A percentile compares a stretch with the other conserved stretches of the same genome.
phyloP scores from a whole-genome alignment of 495 filamentous ascomycete genomes.

The Penicillium malachiteum region DNA sequence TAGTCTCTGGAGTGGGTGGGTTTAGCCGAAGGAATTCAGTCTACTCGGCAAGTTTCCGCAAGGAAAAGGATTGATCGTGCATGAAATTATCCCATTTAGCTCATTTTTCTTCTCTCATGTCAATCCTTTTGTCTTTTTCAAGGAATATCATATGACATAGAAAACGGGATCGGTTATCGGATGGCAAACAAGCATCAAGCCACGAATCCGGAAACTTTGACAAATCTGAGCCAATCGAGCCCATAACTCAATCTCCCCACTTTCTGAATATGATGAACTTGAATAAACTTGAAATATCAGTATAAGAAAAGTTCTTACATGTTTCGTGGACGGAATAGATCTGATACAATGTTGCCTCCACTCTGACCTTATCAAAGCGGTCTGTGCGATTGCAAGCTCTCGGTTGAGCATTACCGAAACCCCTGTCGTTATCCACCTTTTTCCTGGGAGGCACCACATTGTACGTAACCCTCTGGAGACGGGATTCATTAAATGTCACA shows the following conservation, averaged over 20 bases:
- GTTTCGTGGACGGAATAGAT: not conserved
- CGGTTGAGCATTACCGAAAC: slow-evolving; percentile 21
- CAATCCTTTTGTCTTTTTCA: not conserved
- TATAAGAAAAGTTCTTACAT: not conserved
- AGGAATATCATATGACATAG: not conserved
- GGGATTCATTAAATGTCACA: not conserved
- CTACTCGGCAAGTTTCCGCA: not conserved
- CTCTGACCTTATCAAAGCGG: not conserved
- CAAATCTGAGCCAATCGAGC: not conserved
- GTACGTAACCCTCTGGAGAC: not conserved
- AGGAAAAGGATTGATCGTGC: not conserved
- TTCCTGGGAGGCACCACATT: no score
- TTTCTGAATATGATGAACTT: not conserved
- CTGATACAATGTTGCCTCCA: not conserved
- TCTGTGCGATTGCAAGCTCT: slow-evolving; percentile 16
- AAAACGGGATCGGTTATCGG: not conserved
- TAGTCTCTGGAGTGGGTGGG: not conserved
- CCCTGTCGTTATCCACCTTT: slow-evolving; percentile 20
- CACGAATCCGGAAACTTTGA: not conserved
- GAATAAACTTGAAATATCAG: not conserved
- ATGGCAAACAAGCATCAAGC: not conserved
- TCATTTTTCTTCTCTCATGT: not conserved
- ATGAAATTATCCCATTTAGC: no score
- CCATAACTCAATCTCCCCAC: not conserved
- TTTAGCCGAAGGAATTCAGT: not conserved